Evolutionary conservation across 352 stramenopile species (phyloP).

Genomic region (Phytophthora pseudosyringae): DNA sequence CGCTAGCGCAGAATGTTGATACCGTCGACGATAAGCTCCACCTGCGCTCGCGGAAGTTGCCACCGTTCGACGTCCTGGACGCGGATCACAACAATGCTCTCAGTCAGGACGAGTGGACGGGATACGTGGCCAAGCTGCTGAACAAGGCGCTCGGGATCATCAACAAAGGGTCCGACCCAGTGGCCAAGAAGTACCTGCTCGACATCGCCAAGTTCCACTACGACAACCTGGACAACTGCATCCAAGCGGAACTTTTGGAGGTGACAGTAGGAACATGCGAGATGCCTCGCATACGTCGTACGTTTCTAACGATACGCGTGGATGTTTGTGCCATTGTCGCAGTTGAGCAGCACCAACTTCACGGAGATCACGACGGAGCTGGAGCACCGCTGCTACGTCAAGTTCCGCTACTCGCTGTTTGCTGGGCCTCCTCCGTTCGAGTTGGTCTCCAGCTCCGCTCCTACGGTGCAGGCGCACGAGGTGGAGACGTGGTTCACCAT

Average conservation of each 20-base stretch:
- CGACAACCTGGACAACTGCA: constrained; percentile 37
- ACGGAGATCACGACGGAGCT: constrained; percentile 23
- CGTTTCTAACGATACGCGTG: background rate
- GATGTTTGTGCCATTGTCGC: background rate
- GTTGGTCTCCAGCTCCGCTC: constrained; percentile 34
- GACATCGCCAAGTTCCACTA: constrained; percentile 47
- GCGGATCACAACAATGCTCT: constrained; percentile 25
- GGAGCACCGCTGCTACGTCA: constrained; percentile 50
- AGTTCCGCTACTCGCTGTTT: constrained; percentile 58
- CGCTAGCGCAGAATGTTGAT: constrained; percentile 5
- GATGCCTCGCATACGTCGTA: background rate
- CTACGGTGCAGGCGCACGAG: constrained; percentile 16
- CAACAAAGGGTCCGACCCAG: constrained; percentile 17
- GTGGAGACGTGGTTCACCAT: constrained; percentile 41
- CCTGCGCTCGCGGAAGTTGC: constrained; percentile 20
- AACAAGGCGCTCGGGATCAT: constrained; percentile 20
- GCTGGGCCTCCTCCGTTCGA: constrained; percentile 50
- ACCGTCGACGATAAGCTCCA: constrained; percentile 5
- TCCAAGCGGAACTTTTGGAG: constrained; percentile 21
- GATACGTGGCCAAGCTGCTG: constrained; percentile 35
- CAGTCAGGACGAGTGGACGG: constrained; percentile 28
- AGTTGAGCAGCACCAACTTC: constrained; percentile 29
- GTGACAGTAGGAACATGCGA: constrained; percentile 17
- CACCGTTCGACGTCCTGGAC: constrained; percentile 31
- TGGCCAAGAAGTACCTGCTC: constrained; percentile 22